Percentiles rank a stretch among this genome's conserved stretches.
Evolutionary conservation across 495 filamentous ascomycete species (phyloP).

Genomic region (Annulohypoxylon maeteangense): DNA sequence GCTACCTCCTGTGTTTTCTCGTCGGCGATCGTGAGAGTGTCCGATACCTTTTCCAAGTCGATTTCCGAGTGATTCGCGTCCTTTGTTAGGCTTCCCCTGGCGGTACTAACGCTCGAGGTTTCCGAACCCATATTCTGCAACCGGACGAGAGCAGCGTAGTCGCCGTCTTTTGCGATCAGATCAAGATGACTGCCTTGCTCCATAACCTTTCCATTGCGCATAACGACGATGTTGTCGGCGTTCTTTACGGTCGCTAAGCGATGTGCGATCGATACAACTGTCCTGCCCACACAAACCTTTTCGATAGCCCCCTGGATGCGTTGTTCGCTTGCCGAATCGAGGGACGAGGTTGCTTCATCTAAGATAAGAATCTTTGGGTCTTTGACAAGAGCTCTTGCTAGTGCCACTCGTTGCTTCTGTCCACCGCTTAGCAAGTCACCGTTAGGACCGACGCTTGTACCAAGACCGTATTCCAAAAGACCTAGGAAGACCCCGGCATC

Average conservation of each 20-base stretch:
- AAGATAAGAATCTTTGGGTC: constrained; percentile 62
- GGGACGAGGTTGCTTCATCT: constrained; percentile 66
- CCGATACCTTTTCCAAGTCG: constrained; percentile 54
- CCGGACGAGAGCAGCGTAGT: constrained; percentile 58
- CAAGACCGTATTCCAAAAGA: constrained; percentile 53
- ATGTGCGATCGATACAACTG: constrained; percentile 81
- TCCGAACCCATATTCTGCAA: constrained; percentile 48
- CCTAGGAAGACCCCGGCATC: constrained; percentile 54
- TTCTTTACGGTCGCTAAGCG: constrained; percentile 71
- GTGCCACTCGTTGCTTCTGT: constrained; percentile 71
- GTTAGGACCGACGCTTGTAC: constrained; percentile 60
- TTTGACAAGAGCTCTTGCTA: constrained; percentile 63
- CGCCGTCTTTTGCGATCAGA: constrained; percentile 46
- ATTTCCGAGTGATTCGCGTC: constrained; percentile 30
- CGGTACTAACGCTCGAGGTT: constrained; percentile 42
- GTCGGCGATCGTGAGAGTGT: constrained; percentile 17
- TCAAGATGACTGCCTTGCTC: constrained; percentile 65
- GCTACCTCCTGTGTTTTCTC: constrained; percentile 17
- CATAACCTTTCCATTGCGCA: constrained; percentile 64
- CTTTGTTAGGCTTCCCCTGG: constrained; percentile 29
- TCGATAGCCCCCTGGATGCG: constrained; percentile 64
- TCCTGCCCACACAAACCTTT: constrained; percentile 61
- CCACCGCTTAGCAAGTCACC: constrained; percentile 64
- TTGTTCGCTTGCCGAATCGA: constrained; percentile 65
- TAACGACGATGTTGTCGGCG: constrained; percentile 70